Base-by-base conservation (phyloP, 495 filamentous ascomycete species). In the Penicillium ucsense region DNA sequence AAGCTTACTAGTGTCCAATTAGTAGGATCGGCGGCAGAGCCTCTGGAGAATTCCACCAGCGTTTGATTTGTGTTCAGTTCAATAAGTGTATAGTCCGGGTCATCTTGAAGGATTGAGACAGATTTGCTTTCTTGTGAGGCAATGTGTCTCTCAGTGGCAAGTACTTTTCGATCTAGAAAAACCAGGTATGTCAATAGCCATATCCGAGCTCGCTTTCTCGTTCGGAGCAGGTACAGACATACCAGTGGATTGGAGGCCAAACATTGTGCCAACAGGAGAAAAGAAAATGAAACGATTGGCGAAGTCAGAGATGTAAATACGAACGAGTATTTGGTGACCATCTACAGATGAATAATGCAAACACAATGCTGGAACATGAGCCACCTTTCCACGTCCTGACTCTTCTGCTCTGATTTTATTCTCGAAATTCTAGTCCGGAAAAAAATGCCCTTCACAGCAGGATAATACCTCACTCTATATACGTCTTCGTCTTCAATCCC, bases 1-100 rank as follows among this genome's bases (percentile, higher is more conserved):
- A 32, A 42, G 51, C 60, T 45, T 59, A 68, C 65, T 52, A 61
- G 43, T 35, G 48, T 29, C 65, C 65, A 68, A 20, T 67, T 62
- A 47, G 48, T 53, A 29, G 65, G 65, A 30, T 65, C 59, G 27
- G 38, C 41, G 2, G 48, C 20, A 8, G 65, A 67, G n/a, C 43
- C 45, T 8, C 55, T 46, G n/a, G 51, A 48, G 35, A 67, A 67
- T 37, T 65, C 64, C 12, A 67, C 62, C 35, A 65, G 37, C 6
- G 53, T 50, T 49, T 57, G 49, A 43, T 63, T n/a, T n/a, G 43
- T 41, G 20, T 56, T 54, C 3, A 61, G 7, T 45, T 56, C 38
- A 47, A 56, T 42, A 35, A 64, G 43, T 38, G 46, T 58, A 33
- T 59, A 64, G 29, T 60, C 41, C 12, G 35, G 34, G 38, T 50